A percentile compares a stretch with the other conserved stretches of the same genome.
These are phyloP conservation scores for Marchantia paleacea DNA, from an alignment of 225 moss, liverwort and hornwort genomes.

Conservation along the genomic window DNA sequence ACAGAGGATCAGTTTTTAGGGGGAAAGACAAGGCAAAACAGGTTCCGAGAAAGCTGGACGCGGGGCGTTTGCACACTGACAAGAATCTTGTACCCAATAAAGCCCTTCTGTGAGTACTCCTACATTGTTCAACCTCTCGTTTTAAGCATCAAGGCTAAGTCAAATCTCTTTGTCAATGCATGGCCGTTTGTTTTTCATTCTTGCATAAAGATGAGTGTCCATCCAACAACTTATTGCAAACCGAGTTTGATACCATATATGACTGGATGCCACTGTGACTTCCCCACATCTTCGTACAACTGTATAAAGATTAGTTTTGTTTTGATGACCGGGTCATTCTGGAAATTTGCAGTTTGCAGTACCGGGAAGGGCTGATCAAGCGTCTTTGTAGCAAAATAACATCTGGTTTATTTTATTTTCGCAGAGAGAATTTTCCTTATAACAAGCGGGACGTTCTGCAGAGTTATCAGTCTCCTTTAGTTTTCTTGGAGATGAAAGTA, in stretches of 20 bases:
- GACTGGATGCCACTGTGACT: neutral
- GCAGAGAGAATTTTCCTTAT: constrained; percentile 90
- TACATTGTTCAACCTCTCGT: neutral
- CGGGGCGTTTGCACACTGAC: constrained; percentile 46
- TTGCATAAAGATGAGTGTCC: neutral
- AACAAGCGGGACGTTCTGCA: constrained; percentile 90
- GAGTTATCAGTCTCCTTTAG: constrained; percentile 87
- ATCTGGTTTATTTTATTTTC: neutral
- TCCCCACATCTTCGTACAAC: neutral
- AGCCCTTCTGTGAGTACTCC: constrained; percentile 64
- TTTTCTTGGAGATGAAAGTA: constrained; percentile 89
- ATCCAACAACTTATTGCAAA: neutral
- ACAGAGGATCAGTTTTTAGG: constrained; percentile 51
- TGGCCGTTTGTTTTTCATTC: neutral
- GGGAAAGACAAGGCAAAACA: constrained; percentile 86
- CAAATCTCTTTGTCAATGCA: neutral
- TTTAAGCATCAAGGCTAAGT: neutral
- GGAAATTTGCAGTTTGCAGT: neutral
- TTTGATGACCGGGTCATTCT: too few species aligned
- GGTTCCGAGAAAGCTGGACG: constrained; percentile 56
- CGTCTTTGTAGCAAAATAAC: neutral
- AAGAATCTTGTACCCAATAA: constrained; percentile 62
- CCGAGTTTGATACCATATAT: neutral
- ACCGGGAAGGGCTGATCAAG: too few species aligned
- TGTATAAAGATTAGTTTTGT: too few species aligned